Percentiles rank a stretch among this genome's conserved stretches.
Evolutionary conservation across 371 early-diverging fungal genomes (phyloP).

Genomic region (Rhizomucor pusillus): DNA sequence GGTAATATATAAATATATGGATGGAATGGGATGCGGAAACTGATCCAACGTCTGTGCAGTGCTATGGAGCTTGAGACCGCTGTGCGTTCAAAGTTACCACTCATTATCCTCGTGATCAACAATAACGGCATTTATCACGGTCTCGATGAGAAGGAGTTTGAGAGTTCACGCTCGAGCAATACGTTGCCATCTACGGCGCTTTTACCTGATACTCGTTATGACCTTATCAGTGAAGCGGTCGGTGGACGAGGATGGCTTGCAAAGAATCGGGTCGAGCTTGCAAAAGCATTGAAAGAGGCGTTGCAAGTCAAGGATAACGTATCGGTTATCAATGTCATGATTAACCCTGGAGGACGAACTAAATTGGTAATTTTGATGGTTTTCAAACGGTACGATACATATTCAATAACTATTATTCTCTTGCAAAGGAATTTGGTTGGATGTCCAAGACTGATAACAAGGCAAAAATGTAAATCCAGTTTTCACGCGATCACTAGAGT

Average conservation of each 20-base stretch:
- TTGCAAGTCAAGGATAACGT: slow-evolving; percentile 33
- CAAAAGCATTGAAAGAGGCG: slow-evolving; percentile 51
- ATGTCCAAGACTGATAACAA: slow-evolving; percentile 15
- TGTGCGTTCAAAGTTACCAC: slow-evolving; percentile 59
- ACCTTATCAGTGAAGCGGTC: slow-evolving; percentile 61
- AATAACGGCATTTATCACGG: slow-evolving; percentile 84
- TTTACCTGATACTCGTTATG: slow-evolving; percentile 66
- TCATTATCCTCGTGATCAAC: slow-evolving; percentile 75
- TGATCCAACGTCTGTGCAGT: too few species aligned
- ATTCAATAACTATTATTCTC: neutral
- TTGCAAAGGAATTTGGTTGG: slow-evolving; percentile 19
- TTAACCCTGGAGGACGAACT: slow-evolving; percentile 48
- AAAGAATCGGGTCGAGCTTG: slow-evolving; percentile 58
- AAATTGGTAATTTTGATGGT: slow-evolving; percentile 29
- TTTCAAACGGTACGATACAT: neutral
- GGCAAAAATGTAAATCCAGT: slow-evolving; percentile 6
- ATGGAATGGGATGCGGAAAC: too few species aligned
- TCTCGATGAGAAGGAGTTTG: slow-evolving; percentile 43
- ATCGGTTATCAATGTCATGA: slow-evolving; percentile 50
- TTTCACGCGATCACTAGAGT: too few species aligned
- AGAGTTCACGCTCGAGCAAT: slow-evolving; percentile 22
- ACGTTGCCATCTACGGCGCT: slow-evolving; percentile 65
- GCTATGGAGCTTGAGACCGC: slow-evolving; percentile 85
- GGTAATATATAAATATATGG: too few species aligned
- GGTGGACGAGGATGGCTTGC: slow-evolving; percentile 69